These are phyloP conservation scores for Brassica rapa DNA, from an alignment of 345 rosid genomes.

Conservation along the genomic window DNA sequence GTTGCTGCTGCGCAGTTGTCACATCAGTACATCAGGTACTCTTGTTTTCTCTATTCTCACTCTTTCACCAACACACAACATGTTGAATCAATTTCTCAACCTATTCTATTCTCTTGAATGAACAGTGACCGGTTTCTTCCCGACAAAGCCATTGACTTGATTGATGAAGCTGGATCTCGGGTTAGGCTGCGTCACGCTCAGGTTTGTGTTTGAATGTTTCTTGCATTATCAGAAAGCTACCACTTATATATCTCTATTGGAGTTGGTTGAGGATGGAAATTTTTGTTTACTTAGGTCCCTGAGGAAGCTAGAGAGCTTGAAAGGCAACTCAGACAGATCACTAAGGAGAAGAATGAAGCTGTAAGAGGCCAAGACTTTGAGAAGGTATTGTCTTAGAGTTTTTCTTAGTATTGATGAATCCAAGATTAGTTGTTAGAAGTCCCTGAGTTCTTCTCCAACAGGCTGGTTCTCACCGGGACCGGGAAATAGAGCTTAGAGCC, in stretches of 20 bases:
- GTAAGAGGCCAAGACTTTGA: conserved; percentile 94
- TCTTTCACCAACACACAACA: conserved; percentile 14
- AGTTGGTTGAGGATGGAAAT: conserved; percentile 21
- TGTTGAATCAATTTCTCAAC: neutral
- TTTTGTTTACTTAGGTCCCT: conserved; percentile 61
- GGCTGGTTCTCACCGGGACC: conserved; percentile 95
- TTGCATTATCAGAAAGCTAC: no score
- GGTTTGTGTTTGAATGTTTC: conserved; percentile 46
- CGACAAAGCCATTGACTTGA: conserved; percentile 97
- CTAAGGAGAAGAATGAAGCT: conserved; percentile 95
- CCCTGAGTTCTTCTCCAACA: conserved; percentile 38
- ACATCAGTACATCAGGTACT: conserved; percentile 93
- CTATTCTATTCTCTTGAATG: neutral
- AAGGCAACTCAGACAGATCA: conserved; percentile 88
- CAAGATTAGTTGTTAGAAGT: conserved; percentile 3
- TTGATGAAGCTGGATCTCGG: conserved; percentile 99
- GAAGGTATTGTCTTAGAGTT: conserved; percentile 52
- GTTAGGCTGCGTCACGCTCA: conserved; percentile 95
- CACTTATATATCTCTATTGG: neutral
- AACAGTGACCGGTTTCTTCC: conserved; percentile 96
- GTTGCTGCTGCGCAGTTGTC: conserved; percentile 90
- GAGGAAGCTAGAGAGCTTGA: conserved; percentile 99
- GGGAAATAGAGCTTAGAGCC: conserved; percentile 93
- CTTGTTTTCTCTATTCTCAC: neutral
- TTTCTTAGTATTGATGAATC: neutral